Evolutionary conservation across 352 stramenopile species (phyloP), one percentile per base, ranked within the genome.

Genomic region (Globisporangium perplexum): DNA sequence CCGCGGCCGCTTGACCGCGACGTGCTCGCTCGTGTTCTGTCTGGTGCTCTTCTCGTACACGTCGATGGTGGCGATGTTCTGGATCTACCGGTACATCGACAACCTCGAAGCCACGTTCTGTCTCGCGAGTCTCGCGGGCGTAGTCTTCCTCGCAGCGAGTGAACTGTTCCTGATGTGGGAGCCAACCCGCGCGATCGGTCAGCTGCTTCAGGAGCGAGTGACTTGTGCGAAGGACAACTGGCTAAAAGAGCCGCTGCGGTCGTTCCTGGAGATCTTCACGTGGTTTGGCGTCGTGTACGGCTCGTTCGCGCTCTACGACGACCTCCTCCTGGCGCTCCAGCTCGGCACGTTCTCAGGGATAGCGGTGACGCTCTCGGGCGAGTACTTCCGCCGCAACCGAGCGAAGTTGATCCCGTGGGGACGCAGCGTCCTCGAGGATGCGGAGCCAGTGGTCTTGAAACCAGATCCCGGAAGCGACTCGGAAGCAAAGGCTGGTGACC

Each of bases 81-180:
- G 69, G 48, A 94, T 94, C 48, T 94, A 94, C 55, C 77, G 86
- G 48, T 81, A 91, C 66, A 90, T 91, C 35, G 77, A 90, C 50
- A 90, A 74, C 48, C 87, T 94, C 52, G 84, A 94, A 63, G 79
- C 83, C 4, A 83, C 84, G 5, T 94, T 94, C 55, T 90, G 77
- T 42, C 53, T 94, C 6, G 82, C 84, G 3, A 91, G 79, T 4
- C 66, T 94, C 5, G 74, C 84, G 17, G 84, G 84, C 0, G 74
- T 94, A 30, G 72, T 91, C 38, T 94, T 94, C 62, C 52, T 92
- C 45, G 81, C 82, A 4, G 80, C 80, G 18, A 92, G 79, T 44
- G 81, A 94, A 20, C 51, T 94, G 20, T 92, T 90, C 20, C 55
- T 91, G n/a, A 65, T 94, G 49, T 94, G 84, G 84, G 68, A 78